These are phyloP conservation scores for Astrephomene gubernaculifera DNA, from an alignment of 139 green algal species.

Conservation along the genomic window DNA sequence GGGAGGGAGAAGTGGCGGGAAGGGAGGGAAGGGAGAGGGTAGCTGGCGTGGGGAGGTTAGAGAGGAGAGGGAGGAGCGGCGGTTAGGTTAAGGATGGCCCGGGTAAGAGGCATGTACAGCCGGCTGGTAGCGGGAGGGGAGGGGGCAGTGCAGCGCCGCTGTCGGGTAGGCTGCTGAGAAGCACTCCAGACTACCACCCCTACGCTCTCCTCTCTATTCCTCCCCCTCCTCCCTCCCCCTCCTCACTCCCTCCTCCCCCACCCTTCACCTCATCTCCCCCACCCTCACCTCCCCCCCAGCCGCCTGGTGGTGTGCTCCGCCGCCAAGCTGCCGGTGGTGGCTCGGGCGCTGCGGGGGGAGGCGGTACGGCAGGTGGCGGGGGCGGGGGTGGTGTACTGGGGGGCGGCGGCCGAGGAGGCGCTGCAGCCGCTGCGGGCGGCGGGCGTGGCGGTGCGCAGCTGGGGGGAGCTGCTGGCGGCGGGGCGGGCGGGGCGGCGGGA, in stretches of 20 bases:
- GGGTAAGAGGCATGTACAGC: no score
- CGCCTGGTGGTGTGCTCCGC: not conserved
- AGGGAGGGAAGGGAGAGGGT: no score
- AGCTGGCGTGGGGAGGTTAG: no score
- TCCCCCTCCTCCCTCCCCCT: not conserved
- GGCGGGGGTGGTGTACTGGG: conserved; percentile 86
- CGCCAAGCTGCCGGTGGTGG: conserved; percentile 77
- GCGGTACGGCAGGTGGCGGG: conserved; percentile 56
- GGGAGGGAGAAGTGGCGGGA: not conserved
- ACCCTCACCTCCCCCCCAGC: not conserved
- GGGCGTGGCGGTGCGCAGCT: conserved; percentile 22
- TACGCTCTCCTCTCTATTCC: not conserved
- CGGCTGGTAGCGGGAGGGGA: not conserved
- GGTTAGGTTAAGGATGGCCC: no score
- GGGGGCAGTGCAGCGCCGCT: not conserved
- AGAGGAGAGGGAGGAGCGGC: no score
- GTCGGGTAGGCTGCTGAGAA: not conserved
- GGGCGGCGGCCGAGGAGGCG: conserved; percentile 29
- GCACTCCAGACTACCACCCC: not conserved
- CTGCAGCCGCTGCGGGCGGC: conserved; percentile 21
- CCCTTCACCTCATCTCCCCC: not conserved
- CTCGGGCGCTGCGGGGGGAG: conserved; percentile 39
- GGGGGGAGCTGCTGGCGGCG: conserved; percentile 66
- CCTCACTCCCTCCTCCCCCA: not conserved
- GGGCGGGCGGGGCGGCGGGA: conserved; percentile 47